phyloP scores from a whole-genome alignment of 805 yeast genomes.

The Schwanniomyces vanrijiae region DNA sequence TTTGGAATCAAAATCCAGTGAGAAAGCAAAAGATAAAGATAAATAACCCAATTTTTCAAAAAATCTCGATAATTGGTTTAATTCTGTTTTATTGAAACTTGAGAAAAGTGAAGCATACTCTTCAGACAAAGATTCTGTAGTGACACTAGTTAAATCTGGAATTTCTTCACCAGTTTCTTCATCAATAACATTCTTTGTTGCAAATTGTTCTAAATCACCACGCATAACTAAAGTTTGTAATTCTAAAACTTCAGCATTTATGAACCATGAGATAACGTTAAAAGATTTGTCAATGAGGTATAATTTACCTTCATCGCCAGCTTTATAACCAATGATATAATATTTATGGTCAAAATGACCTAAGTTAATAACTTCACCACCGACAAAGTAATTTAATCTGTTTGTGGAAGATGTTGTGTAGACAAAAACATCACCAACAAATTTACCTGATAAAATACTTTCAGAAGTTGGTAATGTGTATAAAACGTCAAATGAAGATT shows the following conservation, averaged over 20 bases:
- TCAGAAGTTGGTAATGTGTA: constrained; percentile 72
- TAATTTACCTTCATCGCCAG: constrained; percentile 79
- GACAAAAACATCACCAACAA: constrained; percentile 97
- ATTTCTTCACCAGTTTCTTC: constrained; percentile 38
- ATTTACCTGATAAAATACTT: constrained; percentile 80
- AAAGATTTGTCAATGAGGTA: constrained; percentile 91
- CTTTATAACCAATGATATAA: constrained; percentile 85
- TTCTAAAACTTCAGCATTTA: constrained; percentile 85
- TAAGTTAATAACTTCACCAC: constrained; percentile 87
- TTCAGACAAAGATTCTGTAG: constrained; percentile 59
- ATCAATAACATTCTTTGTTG: constrained; percentile 26
- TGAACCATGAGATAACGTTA: constrained; percentile 74
- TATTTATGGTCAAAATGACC: constrained; percentile 89
- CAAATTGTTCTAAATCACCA: constrained; percentile 80
- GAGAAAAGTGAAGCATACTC: constrained; percentile 51
- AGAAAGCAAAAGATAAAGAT: constrained; percentile 77
- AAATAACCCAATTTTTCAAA: constrained; percentile 89
- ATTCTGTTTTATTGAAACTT: constrained; percentile 62
- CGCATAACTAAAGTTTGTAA: constrained; percentile 94
- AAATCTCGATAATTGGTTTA: constrained; percentile 82
- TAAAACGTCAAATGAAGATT: constrained; percentile 79
- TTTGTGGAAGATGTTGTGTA: constrained; percentile 80
- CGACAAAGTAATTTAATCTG: constrained; percentile 91
- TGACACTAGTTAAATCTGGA: constrained; percentile 36
- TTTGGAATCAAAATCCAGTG: constrained; percentile 87